Base-by-base conservation (phyloP, 768 basidiomycete species). In the Agaricus subrufescens region DNA sequence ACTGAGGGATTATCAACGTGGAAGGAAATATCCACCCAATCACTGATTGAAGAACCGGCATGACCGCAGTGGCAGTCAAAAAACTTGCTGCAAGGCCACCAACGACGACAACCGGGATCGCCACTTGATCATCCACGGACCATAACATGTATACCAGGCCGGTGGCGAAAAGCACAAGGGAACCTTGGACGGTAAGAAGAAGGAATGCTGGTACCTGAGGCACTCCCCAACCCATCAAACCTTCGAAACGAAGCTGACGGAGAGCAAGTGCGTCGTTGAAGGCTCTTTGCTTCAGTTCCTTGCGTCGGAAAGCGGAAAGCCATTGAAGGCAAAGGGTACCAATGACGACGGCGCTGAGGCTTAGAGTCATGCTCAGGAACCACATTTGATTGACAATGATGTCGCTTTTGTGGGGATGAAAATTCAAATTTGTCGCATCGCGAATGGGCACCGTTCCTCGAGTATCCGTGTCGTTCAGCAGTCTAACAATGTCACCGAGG, bases 181-280 rank as follows among this genome's bases (percentile, higher is more conserved):
- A 42, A 11, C 34, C 56, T 52, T 57, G 56, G 34, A 57, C 44
- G 7, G 31, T 37, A 4, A 57, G 19, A 2, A 57, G 23, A 8
- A 57, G 44, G 9, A 52, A 30, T 7, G 56, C 50, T 12, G 50
- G 45, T 7, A 52, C 39, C 4, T 48, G 45, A 10, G 50, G 50
- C 9, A 57, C 51, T 0, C 43, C 44, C 56, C 56, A 57, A 14
- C 15, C 26, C 30, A 45, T 29, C 30, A 57, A 15, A 19, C 56
- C 56, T 11, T 57, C 56, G 14, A 51, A 57, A 15, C 56, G 50
- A 2, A 51, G 50, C 11, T 52, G 56, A n/a, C 50, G 56, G 27
- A 57, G 51, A 2, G 56, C 56, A 8, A 52, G 50, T 8, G 50
- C 50, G 4, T 57, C 54, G 5, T 27, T 40, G 9, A 42, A 27